Evolutionary conservation across 2,329 filamentous ascomycete species (phyloP).

Genomic region (Orbilia brochopaga): DNA sequence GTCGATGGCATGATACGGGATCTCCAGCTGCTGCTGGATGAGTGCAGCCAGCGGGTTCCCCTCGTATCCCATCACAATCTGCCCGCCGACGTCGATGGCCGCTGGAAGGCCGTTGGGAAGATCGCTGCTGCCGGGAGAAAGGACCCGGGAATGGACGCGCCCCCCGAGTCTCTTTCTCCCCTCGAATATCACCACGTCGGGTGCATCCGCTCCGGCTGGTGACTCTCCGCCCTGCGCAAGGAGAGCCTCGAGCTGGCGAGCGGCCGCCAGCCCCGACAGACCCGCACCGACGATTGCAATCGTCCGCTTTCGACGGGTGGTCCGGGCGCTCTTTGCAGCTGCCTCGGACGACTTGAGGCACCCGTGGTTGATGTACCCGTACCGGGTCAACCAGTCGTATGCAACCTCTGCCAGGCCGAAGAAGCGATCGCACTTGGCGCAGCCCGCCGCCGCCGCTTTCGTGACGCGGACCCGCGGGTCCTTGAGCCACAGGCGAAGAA

Average conservation of each 20-base stretch:
- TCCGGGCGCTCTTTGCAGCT: slow-evolving; percentile 54
- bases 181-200: slow-evolving; percentile 80
- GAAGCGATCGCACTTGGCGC: slow-evolving; percentile 84
- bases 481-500: slow-evolving; percentile 84
- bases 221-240: slow-evolving; percentile 78
- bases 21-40: slow-evolving; percentile 84
- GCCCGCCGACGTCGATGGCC: slow-evolving; percentile 93
- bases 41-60: slow-evolving; percentile 90
- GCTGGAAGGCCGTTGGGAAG: slow-evolving; percentile 66
- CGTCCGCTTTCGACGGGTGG: slow-evolving; percentile 65
- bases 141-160: slow-evolving; percentile 83
- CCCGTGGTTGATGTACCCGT: slow-evolving; percentile 96
- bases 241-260: slow-evolving; percentile 85
- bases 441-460: slow-evolving; percentile 84
- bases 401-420: slow-evolving; percentile 87
- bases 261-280: slow-evolving; percentile 90
- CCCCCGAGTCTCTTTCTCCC: slow-evolving; percentile 86
- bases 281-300: slow-evolving; percentile 89
- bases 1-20: slow-evolving; percentile 79
- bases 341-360: slow-evolving; percentile 72
- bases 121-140: slow-evolving; percentile 65
- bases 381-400: slow-evolving; percentile 87
- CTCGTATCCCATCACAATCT: slow-evolving; percentile 97
- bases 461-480: slow-evolving; percentile 84
- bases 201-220: slow-evolving; percentile 69